Base-by-base conservation (phyloP, 371 early-diverging fungal genomes). In the Circinella minor region DNA sequence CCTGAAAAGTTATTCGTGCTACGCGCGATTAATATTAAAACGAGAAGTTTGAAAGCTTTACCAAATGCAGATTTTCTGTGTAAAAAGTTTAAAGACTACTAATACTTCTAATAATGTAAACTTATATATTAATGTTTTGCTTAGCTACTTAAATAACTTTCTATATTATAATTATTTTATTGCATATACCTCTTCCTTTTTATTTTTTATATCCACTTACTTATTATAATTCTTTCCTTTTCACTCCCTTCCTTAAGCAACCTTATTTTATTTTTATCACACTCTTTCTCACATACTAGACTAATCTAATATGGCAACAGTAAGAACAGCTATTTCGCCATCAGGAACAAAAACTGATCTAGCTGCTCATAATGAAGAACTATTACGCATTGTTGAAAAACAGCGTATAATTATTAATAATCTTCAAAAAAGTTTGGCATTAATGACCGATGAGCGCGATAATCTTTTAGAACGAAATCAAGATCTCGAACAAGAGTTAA, bases 321-420 rank as follows among this genome's bases (percentile, higher is more conserved):
- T 67, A 48, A 54, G 60, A 55, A 37, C 47, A 54, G 14, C n/a
- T 51, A 1, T n/a, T 14, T n/a, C 51, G 51, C n/a, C 51, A 51
- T 14, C 51, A 15, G 51, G 51, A 51, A 4, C 51, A 1, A n/a
- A 8, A 61, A 43, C 64, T 38, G 71, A 74, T 48, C 14, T 70
- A 36, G 47, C 61, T 10, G 34, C 65, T 17, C 92, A 96, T 74
- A 94, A 94, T 68, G 90, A 90, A 47, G 90, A 91, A 72, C 85
- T 96, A 27, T 94, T 93, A 92, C 90, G 87, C 75, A 90, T 95
- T 67, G 91, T 95, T 68, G 95, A 95, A 75, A 88, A 90, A 61
- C 95, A 95, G 80, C 83, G 92, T 67, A 70, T 78, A 37, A 88
- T 94, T 43, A 93, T 95, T 67, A 88, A 91, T 51, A 88, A 90